Percentiles rank a stretch among this genome's conserved stretches.
phyloP scores from a whole-genome alignment of 805 yeast genomes.

The Cyberlindnera mycetangii region DNA sequence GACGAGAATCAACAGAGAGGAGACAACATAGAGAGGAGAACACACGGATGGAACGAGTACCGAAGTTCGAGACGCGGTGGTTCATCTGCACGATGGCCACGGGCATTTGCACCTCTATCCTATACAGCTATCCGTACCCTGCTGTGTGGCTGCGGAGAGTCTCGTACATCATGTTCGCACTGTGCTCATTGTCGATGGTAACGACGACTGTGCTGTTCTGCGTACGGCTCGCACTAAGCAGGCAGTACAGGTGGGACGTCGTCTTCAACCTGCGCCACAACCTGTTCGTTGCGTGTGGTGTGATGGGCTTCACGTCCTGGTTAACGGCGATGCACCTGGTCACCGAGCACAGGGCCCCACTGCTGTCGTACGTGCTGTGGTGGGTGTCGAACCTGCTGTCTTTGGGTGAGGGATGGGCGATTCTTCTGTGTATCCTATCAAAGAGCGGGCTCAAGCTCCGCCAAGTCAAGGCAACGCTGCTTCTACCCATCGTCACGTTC shows the following conservation, averaged over 20 bases:
- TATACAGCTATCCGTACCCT: conserved; percentile 64
- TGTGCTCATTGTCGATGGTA: conserved; percentile 49
- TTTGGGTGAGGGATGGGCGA: conserved; percentile 56
- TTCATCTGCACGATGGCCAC: conserved; percentile 83
- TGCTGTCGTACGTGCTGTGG: conserved; percentile 64
- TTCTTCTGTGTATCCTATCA: conserved; percentile 44
- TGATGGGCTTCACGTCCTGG: conserved; percentile 76
- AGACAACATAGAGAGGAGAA: background rate
- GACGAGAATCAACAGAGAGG: no score
- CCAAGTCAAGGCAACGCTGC: conserved; percentile 51
- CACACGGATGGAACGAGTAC: background rate
- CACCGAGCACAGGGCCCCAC: conserved; percentile 34
- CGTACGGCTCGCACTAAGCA: conserved; percentile 31
- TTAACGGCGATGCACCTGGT: conserved; percentile 52
- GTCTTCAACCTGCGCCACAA: conserved; percentile 41
- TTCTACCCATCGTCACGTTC: conserved; percentile 76
- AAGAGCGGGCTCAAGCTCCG: conserved; percentile 31
- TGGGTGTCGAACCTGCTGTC: conserved; percentile 61
- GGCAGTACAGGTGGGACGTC: conserved; percentile 27
- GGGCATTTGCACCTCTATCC: conserved; percentile 64
- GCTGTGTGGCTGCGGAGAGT: conserved; percentile 55
- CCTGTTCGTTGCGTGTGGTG: conserved; percentile 71
- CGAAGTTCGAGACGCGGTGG: conserved; percentile 33
- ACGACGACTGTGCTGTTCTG: conserved; percentile 40
- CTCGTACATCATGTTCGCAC: conserved; percentile 61